These are phyloP conservation scores for Tanozyma kutaoensis DNA, from an alignment of 805 yeast genomes.

Conservation along the genomic window DNA sequence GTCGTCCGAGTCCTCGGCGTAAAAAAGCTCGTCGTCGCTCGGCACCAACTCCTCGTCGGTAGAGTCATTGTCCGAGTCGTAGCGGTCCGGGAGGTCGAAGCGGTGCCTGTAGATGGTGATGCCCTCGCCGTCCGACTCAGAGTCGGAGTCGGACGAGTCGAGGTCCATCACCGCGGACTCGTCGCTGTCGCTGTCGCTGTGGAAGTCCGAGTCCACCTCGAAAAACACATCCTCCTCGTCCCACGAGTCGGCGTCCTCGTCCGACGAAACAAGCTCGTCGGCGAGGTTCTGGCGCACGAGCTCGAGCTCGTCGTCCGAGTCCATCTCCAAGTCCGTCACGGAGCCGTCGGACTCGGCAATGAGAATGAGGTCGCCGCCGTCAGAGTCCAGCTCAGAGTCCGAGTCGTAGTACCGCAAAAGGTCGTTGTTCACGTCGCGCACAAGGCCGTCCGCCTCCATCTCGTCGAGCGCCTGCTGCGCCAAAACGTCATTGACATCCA, in stretches of 20 bases:
- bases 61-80: conserved; percentile 19
- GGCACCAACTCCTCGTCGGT: conserved; percentile 26
- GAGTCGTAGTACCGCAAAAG: conserved; percentile 60
- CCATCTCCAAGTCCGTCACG: conserved; percentile 30
- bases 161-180: conserved; percentile 11
- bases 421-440: conserved; percentile 73
- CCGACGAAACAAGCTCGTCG: conserved; percentile 57
- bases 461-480: conserved; percentile 90
- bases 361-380: conserved; percentile 74
- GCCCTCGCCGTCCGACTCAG: conserved; percentile 26
- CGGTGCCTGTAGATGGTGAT: conserved; percentile 28
- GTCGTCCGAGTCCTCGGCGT: conserved; percentile 7
- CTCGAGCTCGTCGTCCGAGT: conserved; percentile 71
- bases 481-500: conserved; percentile 65
- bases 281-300: conserved; percentile 63
- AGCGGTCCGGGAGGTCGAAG: conserved; percentile 23
- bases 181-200: conserved; percentile 9
- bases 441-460: conserved; percentile 67
- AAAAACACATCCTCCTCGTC: conserved; percentile 12
- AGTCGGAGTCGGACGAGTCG: conserved; percentile 12
- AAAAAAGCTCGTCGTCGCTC: no score
- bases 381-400: conserved; percentile 40
- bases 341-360: conserved; percentile 50
- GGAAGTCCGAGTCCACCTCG: conserved; percentile 19
- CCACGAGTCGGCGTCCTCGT: conserved; percentile 24